Percentiles rank a stretch among this genome's conserved stretches.
phyloP scores from a whole-genome alignment of 2,329 filamentous ascomycete genomes.

The Grosmannia huntii region DNA sequence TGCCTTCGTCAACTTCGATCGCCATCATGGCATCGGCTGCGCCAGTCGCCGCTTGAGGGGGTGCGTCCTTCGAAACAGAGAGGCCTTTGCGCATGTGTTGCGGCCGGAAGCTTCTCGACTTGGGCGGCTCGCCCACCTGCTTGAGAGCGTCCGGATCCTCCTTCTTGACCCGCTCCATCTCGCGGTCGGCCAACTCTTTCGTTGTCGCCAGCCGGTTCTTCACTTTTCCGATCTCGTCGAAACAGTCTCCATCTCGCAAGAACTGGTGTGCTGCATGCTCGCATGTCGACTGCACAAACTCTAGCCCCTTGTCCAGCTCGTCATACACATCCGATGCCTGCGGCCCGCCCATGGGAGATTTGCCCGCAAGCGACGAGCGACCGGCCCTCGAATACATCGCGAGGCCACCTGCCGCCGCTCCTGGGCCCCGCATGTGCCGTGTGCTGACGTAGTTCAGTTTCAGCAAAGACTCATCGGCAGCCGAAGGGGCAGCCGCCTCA shows the following conservation, averaged over 20 bases:
- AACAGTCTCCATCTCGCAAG: conserved; percentile 75
- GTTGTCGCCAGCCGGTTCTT: conserved; percentile 52
- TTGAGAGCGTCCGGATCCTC: conserved; percentile 37
- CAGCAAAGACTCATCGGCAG: neutral
- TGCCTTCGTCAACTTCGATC: conserved; percentile 29
- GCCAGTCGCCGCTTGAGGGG: neutral
- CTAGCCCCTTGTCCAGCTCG: conserved; percentile 62
- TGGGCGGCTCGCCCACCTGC: conserved; percentile 23
- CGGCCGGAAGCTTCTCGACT: conserved; percentile 36
- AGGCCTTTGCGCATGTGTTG: conserved; percentile 38
- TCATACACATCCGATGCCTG: conserved; percentile 47
- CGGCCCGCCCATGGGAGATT: conserved; percentile 13
- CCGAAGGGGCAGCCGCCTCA: neutral
- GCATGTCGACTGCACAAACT: conserved; percentile 68
- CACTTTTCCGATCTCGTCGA: conserved; percentile 60
- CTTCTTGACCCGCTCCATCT: conserved; percentile 41
- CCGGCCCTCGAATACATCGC: conserved; percentile 4
- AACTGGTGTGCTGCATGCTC: conserved; percentile 84
- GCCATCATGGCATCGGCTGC: neutral
- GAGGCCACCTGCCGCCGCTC: conserved; percentile 1
- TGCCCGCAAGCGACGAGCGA: conserved; percentile 1
- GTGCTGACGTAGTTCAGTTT: neutral
- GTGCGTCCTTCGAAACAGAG: conserved; percentile 13
- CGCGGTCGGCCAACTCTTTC: conserved; percentile 44
- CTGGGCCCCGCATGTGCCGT: conserved; percentile 9